phyloP scores from a whole-genome alignment of 2,329 filamentous ascomycete species.

The Tolypocladium inflatum region DNA sequence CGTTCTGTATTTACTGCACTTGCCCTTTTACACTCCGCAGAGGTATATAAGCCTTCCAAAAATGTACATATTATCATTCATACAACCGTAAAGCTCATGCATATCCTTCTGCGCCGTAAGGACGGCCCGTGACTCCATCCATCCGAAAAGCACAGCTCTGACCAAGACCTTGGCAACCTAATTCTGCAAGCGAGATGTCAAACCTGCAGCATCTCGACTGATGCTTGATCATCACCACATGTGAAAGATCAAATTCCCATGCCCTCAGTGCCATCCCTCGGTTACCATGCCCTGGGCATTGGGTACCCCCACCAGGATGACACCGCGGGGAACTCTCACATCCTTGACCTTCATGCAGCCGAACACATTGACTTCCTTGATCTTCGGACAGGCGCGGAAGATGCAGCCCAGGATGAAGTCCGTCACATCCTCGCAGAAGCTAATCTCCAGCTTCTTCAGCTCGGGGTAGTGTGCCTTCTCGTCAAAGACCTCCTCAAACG shows the following conservation, averaged over 20 bases:
- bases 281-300: constrained; percentile 53
- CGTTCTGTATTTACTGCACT: background rate
- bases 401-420: constrained; percentile 55
- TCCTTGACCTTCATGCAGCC: constrained; percentile 54
- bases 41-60: background rate
- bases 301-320: constrained; percentile 47
- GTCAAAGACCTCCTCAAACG: constrained; percentile 67
- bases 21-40: background rate
- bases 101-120: background rate
- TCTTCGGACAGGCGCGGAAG: constrained; percentile 53
- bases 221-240: background rate
- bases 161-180: background rate
- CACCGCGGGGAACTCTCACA: constrained; percentile 42
- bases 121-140: background rate
- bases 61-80: background rate
- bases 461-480: constrained; percentile 52
- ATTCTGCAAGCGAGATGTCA: background rate
- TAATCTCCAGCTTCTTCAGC: constrained; percentile 64
- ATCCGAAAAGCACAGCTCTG: background rate
- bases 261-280: constrained; percentile 28
- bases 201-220: background rate
- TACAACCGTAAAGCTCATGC: background rate
- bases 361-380: constrained; percentile 52
- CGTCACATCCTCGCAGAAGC: constrained; percentile 62
- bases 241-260: background rate